These are phyloP conservation scores for Aspergillus neotritici DNA, from an alignment of 2,329 filamentous ascomycete species.

Conservation along the genomic window DNA sequence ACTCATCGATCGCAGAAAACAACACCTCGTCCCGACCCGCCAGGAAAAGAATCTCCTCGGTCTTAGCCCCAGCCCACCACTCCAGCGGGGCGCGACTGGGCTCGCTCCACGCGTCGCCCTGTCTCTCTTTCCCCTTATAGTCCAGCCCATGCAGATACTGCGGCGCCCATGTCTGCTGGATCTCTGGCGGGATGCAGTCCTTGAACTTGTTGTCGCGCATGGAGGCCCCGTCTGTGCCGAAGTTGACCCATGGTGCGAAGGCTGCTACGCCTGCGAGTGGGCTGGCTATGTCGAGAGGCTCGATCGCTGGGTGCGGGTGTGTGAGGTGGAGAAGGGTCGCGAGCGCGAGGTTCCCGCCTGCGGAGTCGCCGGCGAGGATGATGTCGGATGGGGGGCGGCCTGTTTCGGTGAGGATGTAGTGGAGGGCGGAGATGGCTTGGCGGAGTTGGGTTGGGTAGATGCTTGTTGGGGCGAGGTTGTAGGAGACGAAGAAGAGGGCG, in stretches of 20 bases:
- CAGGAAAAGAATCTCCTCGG: conserved; percentile 47
- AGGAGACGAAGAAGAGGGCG: conserved; percentile 48
- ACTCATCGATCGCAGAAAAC: conserved; percentile 31
- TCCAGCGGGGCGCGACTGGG: conserved; percentile 41
- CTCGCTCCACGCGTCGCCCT: conserved; percentile 48
- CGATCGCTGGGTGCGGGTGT: conserved; percentile 52
- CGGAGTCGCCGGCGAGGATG: conserved; percentile 37
- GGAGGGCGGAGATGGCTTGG: conserved; percentile 34
- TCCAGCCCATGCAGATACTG: conserved; percentile 40
- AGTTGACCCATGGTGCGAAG: conserved; percentile 53
- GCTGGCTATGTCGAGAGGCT: conserved; percentile 35
- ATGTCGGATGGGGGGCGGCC: conserved; percentile 29
- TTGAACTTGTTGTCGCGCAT: conserved; percentile 43
- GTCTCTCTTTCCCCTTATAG: no score
- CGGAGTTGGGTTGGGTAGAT: conserved; percentile 37
- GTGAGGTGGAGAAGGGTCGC: conserved; percentile 31
- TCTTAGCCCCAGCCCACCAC: conserved; percentile 50
- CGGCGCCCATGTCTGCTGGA: conserved; percentile 39
- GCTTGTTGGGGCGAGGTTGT: conserved; percentile 45
- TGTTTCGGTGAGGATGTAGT: conserved; percentile 32
- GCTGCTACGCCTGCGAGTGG: conserved; percentile 43
- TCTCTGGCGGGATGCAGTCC: conserved; percentile 42
- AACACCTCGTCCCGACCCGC: conserved; percentile 52
- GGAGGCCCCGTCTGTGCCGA: conserved; percentile 38
- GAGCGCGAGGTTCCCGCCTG: conserved; percentile 36